Percentiles rank a stretch among this genome's conserved stretches.
Conservation (phyloP, 768 basidiomycete species). For the Ramaria sp. region DNA sequence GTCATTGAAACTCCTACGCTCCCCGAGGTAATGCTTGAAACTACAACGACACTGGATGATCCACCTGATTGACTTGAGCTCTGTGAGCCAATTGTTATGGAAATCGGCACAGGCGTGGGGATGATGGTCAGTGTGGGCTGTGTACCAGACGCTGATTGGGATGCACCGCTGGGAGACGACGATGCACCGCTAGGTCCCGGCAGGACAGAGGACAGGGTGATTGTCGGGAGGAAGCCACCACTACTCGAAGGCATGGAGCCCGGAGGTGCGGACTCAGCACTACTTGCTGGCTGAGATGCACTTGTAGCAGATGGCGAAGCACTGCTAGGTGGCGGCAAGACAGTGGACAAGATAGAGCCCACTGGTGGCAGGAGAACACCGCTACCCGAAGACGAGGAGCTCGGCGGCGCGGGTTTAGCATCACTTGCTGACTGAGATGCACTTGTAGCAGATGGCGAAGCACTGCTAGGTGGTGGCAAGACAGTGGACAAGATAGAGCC, state of each 20-base stretch:
- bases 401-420: not conserved
- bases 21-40: conserved; percentile 23
- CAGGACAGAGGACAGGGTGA: not conserved
- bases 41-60: no score
- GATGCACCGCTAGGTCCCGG: conserved; percentile 7
- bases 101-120: not conserved
- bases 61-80: no score
- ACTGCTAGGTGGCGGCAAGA: conserved; percentile 6
- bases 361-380: not conserved
- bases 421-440: not conserved
- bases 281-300: not conserved
- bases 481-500: not conserved
- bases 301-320: not conserved
- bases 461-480: not conserved
- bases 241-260: not conserved
- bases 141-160: not conserved
- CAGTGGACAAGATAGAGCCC: not conserved
- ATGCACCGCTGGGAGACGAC: not conserved
- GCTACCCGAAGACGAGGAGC: not conserved
- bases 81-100: not conserved
- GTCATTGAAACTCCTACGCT: conserved; percentile 20
- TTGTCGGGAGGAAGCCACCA: not conserved
- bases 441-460: not conserved
- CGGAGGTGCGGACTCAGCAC: not conserved
- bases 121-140: not conserved